phyloP scores from a whole-genome alignment of 2,329 filamentous ascomycete genomes.

The Clonostachys byssicola region DNA sequence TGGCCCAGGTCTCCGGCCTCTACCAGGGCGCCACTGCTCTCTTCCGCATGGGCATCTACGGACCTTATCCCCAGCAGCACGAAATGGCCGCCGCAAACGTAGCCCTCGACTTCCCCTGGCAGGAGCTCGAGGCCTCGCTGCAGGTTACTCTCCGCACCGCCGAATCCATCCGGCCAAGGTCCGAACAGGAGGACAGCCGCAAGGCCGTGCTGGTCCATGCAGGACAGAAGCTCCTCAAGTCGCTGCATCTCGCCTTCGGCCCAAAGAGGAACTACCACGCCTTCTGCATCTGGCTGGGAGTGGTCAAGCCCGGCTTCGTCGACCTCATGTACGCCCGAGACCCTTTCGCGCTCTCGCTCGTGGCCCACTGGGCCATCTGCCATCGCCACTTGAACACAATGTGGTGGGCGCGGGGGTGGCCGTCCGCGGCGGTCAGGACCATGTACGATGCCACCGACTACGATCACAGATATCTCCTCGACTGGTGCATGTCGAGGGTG shows the following conservation, averaged over 20 bases:
- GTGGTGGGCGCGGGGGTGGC: conserved; percentile 6
- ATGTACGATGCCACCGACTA: conserved; percentile 1
- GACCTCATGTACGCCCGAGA: conserved; percentile 1
- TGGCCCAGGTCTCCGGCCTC: conserved; percentile 4
- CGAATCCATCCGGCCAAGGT: neutral
- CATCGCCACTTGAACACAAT: neutral
- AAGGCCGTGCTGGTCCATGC: neutral
- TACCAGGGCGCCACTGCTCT: conserved; percentile 3
- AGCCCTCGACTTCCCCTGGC: neutral
- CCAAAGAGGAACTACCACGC: neutral
- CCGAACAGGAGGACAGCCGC: neutral
- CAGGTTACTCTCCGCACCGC: neutral
- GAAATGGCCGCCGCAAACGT: neutral
- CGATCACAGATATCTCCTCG: conserved; percentile 1
- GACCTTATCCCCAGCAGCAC: neutral
- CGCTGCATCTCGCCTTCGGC: neutral
- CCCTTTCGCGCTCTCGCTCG: conserved; percentile 2
- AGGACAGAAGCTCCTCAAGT: neutral
- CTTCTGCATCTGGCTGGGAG: conserved; percentile 4
- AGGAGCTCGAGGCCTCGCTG: neutral
- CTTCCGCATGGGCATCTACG: neutral
- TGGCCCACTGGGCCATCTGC: conserved; percentile 3
- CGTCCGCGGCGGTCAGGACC: neutral
- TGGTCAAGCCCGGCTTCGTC: neutral
- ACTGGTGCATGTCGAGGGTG: conserved; percentile 2